Conservation (phyloP, 331 rosid genomes). For the Quercus tomentella region DNA sequence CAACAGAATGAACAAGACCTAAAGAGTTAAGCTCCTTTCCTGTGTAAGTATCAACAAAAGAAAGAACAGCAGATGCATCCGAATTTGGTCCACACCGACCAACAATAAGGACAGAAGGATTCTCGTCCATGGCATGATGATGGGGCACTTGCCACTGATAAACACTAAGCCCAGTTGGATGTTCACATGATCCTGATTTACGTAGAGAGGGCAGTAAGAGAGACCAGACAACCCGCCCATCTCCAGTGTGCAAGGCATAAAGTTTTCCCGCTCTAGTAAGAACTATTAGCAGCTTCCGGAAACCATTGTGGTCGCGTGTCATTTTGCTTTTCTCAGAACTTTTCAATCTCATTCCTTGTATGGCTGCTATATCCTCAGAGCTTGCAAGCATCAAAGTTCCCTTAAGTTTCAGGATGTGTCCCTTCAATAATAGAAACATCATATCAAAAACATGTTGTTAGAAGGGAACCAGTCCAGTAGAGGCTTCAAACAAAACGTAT, state of each 20-base stretch:
- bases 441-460: constrained; percentile 21
- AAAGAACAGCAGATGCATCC: constrained; percentile 62
- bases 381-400: constrained; percentile 97
- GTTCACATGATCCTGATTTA: constrained; percentile 58
- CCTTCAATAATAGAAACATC: constrained; percentile 49
- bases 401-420: constrained; percentile 89
- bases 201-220: constrained; percentile 52
- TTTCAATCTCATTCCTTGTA: constrained; percentile 80
- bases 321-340: constrained; percentile 93
- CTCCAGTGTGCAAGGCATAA: constrained; percentile 96
- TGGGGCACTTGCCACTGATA: constrained; percentile 99
- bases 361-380: constrained; percentile 77
- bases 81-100: constrained; percentile 72
- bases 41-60: constrained; percentile 78
- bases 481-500: not conserved
- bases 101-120: constrained; percentile 80
- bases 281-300: constrained; percentile 81
- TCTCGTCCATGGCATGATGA: constrained; percentile 95
- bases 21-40: constrained; percentile 68
- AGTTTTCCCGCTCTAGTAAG: constrained; percentile 92
- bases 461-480: constrained; percentile 19
- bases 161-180: constrained; percentile 66
- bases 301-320: constrained; percentile 98
- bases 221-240: constrained; percentile 94
- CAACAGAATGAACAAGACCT: constrained; percentile 51